Evolutionary conservation across 163 green algal species (phyloP), one percentile per base, ranked within the genome.

Genomic region (Scenedesmus sp.): DNA sequence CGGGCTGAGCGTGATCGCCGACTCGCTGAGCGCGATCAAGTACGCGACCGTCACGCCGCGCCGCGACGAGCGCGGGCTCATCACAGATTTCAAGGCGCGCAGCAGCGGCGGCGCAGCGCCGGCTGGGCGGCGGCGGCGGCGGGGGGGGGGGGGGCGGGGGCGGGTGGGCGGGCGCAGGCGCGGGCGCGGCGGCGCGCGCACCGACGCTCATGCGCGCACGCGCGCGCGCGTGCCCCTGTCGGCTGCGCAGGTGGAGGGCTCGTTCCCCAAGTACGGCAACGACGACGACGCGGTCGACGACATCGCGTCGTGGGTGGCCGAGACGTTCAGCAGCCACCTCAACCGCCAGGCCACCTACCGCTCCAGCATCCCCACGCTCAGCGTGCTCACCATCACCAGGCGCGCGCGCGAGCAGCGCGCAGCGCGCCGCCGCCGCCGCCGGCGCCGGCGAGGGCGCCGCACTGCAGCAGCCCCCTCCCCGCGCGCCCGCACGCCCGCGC

Each of bases 211-310:
- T n/a, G 39, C 39, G 39, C 39, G 39, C 39, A 47, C 39, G 39
- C 7, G 10, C 7, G 39, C 39, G 39, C 58, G 28, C 31, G 13
- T 3, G 10, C 47, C 50, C 63, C n/a, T n/a, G n/a, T n/a, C n/a
- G n/a, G n/a, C n/a, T n/a, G n/a, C n/a, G n/a, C 62, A 77, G 60
- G 74, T 89, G 42, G 83, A 93, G 60, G 90, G 90, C 51, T 65
- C 80, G 22, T 95, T 90, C 80, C 90, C 90, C 72, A 92, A 87
- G 63, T 95, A 91, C 72, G 91, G 91, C 86, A 95, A 95, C 63
- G 88, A 95, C 58, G 84, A 93, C 62, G 86, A 91, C 45, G 51
- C 60, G 15, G 91, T 89, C 10, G 91, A 95, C 48, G 60, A 14
- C 17, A 84, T 95, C 11, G 90, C 90, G 6, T 72, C 78, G 28